Conservation (phyloP, 371 early-diverging fungal genomes). For the Lichtheimia hyalospora region DNA sequence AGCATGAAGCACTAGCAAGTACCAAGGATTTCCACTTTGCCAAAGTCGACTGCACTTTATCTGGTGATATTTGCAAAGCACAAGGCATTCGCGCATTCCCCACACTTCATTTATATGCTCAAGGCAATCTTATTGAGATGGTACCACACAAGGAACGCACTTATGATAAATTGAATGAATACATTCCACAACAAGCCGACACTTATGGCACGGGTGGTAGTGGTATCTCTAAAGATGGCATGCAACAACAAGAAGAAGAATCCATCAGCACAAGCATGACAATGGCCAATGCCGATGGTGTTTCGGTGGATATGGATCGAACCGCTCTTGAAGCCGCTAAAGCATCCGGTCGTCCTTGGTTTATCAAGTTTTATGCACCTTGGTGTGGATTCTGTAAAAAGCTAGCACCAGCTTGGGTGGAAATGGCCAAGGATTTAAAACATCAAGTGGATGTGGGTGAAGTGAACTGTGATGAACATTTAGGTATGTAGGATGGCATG, state of each 20-base stretch:
- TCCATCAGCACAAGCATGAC: background rate
- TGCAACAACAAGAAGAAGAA: conserved; percentile 2
- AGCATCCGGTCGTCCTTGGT: conserved; percentile 48
- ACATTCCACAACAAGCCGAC: conserved; percentile 22
- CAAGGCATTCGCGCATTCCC: conserved; percentile 62
- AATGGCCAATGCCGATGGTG: conserved; percentile 29
- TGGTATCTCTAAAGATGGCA: background rate
- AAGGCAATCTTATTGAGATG: conserved; percentile 60
- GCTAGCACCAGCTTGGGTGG: conserved; percentile 78
- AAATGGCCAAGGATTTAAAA: conserved; percentile 62
- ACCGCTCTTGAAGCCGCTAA: conserved; percentile 17
- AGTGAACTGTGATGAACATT: conserved; percentile 76
- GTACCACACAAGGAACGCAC: conserved; percentile 14
- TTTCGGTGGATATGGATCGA: conserved; percentile 28
- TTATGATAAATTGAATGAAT: conserved; percentile 25
- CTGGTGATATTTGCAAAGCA: conserved; percentile 66
- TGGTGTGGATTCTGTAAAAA: conserved; percentile 88
- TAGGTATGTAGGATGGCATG: conserved; percentile 27
- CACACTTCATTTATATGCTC: conserved; percentile 61
- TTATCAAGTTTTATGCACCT: conserved; percentile 84
- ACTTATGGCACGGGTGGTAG: background rate
- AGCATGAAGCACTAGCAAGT: conserved; percentile 23
- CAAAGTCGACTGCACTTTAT: conserved; percentile 76
- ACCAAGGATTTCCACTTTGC: conserved; percentile 64
- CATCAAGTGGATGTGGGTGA: conserved; percentile 80